Base-by-base conservation (phyloP, 1,284 basidiomycete genomes). In the Leccinum fallax region DNA sequence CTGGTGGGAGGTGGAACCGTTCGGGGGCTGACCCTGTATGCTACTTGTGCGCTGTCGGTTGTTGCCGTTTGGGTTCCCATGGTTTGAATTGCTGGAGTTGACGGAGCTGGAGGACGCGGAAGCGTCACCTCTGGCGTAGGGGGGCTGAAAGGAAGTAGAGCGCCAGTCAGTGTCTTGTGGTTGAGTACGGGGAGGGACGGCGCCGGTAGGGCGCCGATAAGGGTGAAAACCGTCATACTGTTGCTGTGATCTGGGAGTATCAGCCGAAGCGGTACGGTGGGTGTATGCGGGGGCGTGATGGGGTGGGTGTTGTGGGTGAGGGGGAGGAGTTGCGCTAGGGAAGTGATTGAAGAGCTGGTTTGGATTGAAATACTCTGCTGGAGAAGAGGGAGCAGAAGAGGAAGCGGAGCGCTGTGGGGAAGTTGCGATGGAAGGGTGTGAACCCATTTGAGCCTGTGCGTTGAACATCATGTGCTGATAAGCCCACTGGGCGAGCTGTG, bases 381-480 rank as follows among this genome's bases (percentile, higher is more conserved):
- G 69, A 4, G 71, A 68, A 3, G 65, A 59, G 70, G 66, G 66
- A 49, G 66, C 71, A 64, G 75, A 69, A 64, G 76, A 71, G n/a
- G 69, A 66, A 62, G 74, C 78, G 59, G 74, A 73, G 58, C 79
- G 78, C 65, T 79, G 75, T 36, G 74, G 67, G 30, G 68, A 5
- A 0, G 63, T 62, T 0, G 74, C 63, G 51, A 77, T 69, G 48
- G 64, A 67, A 34, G 74, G 62, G 54, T 74, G 72, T 32, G 80
- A 74, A 36, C 81, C 82, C 63, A 81, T 76, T 63, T 80, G 80
- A 61, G 79, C 75, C 67, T 67, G 75, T 57, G 66, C 68, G 61
- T 77, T 74, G 79, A 85, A 89, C 84, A 92, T 86, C 90, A 92
- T 92, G 69, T 92, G 90, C 75, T 92, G 90, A 78, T 93, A 93